Evolutionary conservation across 345 rosid species (phyloP).

Genomic region (Eucalyptus cloeziana): DNA sequence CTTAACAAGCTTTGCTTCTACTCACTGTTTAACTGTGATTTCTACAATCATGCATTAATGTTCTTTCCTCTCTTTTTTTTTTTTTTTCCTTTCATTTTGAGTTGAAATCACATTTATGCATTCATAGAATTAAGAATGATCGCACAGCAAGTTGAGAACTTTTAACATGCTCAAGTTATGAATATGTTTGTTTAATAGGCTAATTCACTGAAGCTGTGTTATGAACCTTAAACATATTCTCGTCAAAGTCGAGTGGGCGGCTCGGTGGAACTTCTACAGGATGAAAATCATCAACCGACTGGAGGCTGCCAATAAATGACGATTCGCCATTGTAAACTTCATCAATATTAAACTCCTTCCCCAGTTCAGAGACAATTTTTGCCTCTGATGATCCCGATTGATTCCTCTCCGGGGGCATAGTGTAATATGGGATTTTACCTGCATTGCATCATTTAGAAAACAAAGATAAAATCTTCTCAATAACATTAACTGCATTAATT

Average conservation of each 20-base stretch:
- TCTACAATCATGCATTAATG: not conserved
- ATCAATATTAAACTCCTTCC: slow-evolving; percentile 73
- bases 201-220: not conserved
- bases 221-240: slow-evolving; percentile 70
- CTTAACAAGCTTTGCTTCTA: not conserved
- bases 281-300: slow-evolving; percentile 49
- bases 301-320: slow-evolving; percentile 84
- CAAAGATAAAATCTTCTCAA: not conserved
- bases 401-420: slow-evolving; percentile 71
- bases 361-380: slow-evolving; percentile 56
- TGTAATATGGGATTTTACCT: slow-evolving; percentile 90
- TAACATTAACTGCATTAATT: not conserved
- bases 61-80: not conserved
- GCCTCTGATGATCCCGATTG: slow-evolving; percentile 66
- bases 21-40: not conserved
- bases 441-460: not conserved
- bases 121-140: not conserved
- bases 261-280: slow-evolving; percentile 72
- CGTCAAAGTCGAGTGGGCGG: slow-evolving; percentile 53
- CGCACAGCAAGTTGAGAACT: not conserved
- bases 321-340: slow-evolving; percentile 75
- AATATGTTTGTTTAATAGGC: not conserved
- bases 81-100: not conserved
- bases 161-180: not conserved
- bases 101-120: not conserved